Base-by-base conservation (phyloP, 2,329 filamentous ascomycete species). In the Blastomyces percursus region DNA sequence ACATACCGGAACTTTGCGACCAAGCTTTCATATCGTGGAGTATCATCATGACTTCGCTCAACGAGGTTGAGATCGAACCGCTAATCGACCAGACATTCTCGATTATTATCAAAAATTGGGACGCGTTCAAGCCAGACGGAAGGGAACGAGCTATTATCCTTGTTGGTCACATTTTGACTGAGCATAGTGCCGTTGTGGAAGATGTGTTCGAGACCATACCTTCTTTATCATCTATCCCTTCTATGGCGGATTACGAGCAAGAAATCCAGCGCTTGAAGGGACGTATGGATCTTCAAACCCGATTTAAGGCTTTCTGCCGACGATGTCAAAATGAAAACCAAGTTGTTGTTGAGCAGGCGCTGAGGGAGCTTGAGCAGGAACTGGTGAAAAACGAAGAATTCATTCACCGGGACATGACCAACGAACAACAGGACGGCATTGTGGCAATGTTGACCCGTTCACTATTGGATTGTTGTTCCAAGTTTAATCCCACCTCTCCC, bases 61-160 rank as follows among this genome's bases (percentile, higher is more conserved):
- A 87, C 11, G 86, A 87, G 62, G 87, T 91, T 30, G 92, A 96
- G 70, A 81, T 96, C 6, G 86, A 88, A 66, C 81, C 85, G 32
- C 81, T 96, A 46, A 79, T 97, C 9, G 91, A 96, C 71, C 91
- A 93, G 63, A 96, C 92, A 0, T 91, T 97, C 67, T 91, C 92
- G 61, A 84, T 96, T 50, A 86, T 97, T 58, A 86, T 88, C 30
- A 86, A 88, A 67, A 87, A 94, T 70, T 99, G 94, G 94, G 67
- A 72, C 4, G 74, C 69, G 2, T 86, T 97, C 62, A 84, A 86
- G 27, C 77, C 81, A 3, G 72, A 79, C 2, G 86, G 86, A 1
- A 84, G 83, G 65, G 70, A 80, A 3, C 63, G 80, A 61, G 87
- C 87, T 2, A 80, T 84, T 64, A 77, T 81, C 19, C 80, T 91